A percentile compares a stretch with the other conserved stretches of the same genome.
These are phyloP conservation scores for Candida railenensis DNA, from an alignment of 805 yeast genomes.

Conservation along the genomic window DNA sequence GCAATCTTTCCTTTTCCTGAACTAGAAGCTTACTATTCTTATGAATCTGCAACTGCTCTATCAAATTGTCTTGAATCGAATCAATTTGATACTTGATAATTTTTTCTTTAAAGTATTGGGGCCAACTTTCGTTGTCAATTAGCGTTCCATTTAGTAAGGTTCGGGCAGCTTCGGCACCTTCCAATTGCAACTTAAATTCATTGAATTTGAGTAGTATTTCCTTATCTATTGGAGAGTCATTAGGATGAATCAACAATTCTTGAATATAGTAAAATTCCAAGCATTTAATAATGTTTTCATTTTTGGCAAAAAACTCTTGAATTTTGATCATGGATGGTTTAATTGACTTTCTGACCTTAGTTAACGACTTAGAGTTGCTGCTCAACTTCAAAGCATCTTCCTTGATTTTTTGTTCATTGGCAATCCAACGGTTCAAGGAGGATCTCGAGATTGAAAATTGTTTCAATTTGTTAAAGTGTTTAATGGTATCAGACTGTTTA, in stretches of 20 bases:
- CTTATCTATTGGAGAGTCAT: constrained; percentile 3
- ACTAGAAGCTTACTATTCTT: constrained; percentile 8
- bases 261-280: constrained; percentile 9
- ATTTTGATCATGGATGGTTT: constrained; percentile 7
- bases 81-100: constrained; percentile 10
- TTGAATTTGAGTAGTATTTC: constrained; percentile 9
- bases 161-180: neutral
- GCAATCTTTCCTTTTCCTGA: constrained; percentile 12
- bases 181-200: constrained; percentile 5
- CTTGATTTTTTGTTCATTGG: constrained; percentile 10
- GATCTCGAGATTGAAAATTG: constrained; percentile 15
- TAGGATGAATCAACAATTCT: constrained; percentile 7
- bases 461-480: constrained; percentile 10
- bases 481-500: constrained; percentile 17
- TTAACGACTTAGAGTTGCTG: constrained; percentile 4
- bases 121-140: constrained; percentile 8
- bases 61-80: constrained; percentile 8
- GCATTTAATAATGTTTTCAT: constrained; percentile 10
- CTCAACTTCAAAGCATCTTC: constrained; percentile 8
- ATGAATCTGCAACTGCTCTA: constrained; percentile 12
- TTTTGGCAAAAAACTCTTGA: constrained; percentile 6
- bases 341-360: constrained; percentile 6
- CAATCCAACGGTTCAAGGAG: constrained; percentile 18
- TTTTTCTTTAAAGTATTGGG: constrained; percentile 3
- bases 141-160: constrained; percentile 1